Evolutionary conservation across 2,329 filamentous ascomycete species (phyloP), one percentile per base, ranked within the genome.

Genomic region (Penicillium sp.): DNA sequence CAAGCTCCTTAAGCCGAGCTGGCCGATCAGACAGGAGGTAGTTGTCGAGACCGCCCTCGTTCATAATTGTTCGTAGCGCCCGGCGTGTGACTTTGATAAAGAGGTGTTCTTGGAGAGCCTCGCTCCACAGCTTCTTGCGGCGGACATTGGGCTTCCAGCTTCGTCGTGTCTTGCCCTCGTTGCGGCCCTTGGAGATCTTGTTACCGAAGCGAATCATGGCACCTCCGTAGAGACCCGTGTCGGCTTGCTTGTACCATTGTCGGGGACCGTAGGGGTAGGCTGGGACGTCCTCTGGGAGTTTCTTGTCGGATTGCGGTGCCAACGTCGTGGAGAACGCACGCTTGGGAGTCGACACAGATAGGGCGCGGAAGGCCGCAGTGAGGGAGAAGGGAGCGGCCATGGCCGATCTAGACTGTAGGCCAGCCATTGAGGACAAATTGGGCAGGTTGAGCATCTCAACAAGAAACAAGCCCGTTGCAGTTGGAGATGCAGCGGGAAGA

Each of bases 11-110:
- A 72, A 98, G 84, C 64, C 95, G 85, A 42, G 83, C 84, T 15
- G 89, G 81, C 78, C 92, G 95, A 74, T 87, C 85, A 67, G 92
- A 92, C 43, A 96, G 82, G 48, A 99, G 82, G 79, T 99, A 99
- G 71, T 92, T 88, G 76, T 99, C 95, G 64, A 99, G 82, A 7
- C 95, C 92, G 60, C 94, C 94, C 63, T 89, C 87, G 74, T 92
- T 94, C 73, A 91, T 88, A 72, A 98, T 90, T 38, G 81, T 82
- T 53, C 81, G 71, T 67, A 82, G 63, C 34, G 79, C 78, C 53
- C 77, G 73, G 56, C 76, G 75, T 10, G 78, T 79, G 35, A 82
- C 75, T 62, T 80, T 81, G 55, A 83, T 73, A 54, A 70, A 75
- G n/a, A 83, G 68, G 17, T 76, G 70, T 47, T 76, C 67, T 8